phyloP scores from a whole-genome alignment of 2,329 filamentous ascomycete species.

The Aspergillus cejpii region DNA sequence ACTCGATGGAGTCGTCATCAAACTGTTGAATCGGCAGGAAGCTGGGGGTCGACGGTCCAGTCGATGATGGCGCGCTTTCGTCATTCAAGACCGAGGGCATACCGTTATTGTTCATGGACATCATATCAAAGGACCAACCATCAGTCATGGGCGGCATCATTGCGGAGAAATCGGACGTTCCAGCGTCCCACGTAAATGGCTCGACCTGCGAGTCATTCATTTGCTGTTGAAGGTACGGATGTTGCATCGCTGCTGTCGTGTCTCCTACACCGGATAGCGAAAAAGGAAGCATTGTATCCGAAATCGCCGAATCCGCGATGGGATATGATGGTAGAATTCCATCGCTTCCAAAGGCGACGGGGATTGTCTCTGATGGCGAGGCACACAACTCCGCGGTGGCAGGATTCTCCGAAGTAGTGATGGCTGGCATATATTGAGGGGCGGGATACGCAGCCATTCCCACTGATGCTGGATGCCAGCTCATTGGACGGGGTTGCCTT shows the following conservation, averaged over 20 bases:
- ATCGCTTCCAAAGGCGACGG: constrained; percentile 14
- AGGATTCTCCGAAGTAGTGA: constrained; percentile 15
- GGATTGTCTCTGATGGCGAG: constrained; percentile 15
- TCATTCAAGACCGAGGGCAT: constrained; percentile 30
- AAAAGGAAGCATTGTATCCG: constrained; percentile 18
- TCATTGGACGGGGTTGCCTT: constrained; percentile 55
- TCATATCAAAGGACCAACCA: constrained; percentile 30
- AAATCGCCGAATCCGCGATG: constrained; percentile 16
- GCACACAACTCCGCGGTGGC: constrained; percentile 15
- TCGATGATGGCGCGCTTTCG: constrained; percentile 33
- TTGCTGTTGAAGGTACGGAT: constrained; percentile 16
- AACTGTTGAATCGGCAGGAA: constrained; percentile 34
- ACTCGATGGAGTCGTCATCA: constrained; percentile 21
- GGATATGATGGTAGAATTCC: constrained; percentile 21
- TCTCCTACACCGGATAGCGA: constrained; percentile 19
- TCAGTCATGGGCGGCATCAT: constrained; percentile 25
- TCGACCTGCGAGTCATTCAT: constrained; percentile 25
- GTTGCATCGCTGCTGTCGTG: constrained; percentile 17
- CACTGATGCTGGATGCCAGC: constrained; percentile 65
- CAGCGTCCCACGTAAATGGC: constrained; percentile 23
- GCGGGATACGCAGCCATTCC: constrained; percentile 26
- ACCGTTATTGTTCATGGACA: constrained; percentile 28
- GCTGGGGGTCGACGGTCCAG: constrained; percentile 35
- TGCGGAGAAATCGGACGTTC: constrained; percentile 13
- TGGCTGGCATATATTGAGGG: constrained; percentile 17